Evolutionary conservation across 768 basidiomycete species (phyloP).

Genomic region (Mrakia gelida): DNA sequence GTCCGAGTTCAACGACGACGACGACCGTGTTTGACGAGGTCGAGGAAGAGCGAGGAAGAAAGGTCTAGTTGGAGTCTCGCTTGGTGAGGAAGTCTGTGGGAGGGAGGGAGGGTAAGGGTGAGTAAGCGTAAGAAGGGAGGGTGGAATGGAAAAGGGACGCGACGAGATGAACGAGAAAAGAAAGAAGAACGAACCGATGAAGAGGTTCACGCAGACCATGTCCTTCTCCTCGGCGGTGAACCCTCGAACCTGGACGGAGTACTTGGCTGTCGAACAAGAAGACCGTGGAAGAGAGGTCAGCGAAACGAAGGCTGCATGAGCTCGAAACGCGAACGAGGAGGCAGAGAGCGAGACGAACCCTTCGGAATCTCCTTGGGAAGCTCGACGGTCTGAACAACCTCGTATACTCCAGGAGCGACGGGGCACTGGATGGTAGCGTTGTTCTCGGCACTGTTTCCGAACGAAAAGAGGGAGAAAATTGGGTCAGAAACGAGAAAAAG

Average conservation of each 20-base stretch:
- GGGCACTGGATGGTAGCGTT: conserved; percentile 80
- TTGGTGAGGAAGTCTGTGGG: not conserved
- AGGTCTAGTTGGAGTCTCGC: not conserved
- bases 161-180: too few relatives aligned
- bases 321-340: not conserved
- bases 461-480: too few relatives aligned
- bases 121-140: not conserved
- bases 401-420: conserved; percentile 64
- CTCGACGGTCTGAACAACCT: conserved; percentile 73
- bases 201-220: conserved; percentile 73
- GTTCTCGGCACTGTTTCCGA: conserved; percentile 53
- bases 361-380: conserved; percentile 88
- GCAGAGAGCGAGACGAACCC: conserved; percentile 45
- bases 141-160: not conserved
- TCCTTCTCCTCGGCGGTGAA: conserved; percentile 68
- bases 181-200: conserved; percentile 47
- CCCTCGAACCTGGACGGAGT: conserved; percentile 63
- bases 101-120: not conserved
- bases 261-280: conserved; percentile 64
- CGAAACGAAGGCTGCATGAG: conserved; percentile 42
- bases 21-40: too few relatives aligned
- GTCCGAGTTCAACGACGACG: too few relatives aligned
- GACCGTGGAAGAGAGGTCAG: not conserved
- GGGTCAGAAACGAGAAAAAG: too few relatives aligned
- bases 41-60: not conserved